Conservation (phyloP, 768 basidiomycete genomes). For the Crassisporium funariophilum region DNA sequence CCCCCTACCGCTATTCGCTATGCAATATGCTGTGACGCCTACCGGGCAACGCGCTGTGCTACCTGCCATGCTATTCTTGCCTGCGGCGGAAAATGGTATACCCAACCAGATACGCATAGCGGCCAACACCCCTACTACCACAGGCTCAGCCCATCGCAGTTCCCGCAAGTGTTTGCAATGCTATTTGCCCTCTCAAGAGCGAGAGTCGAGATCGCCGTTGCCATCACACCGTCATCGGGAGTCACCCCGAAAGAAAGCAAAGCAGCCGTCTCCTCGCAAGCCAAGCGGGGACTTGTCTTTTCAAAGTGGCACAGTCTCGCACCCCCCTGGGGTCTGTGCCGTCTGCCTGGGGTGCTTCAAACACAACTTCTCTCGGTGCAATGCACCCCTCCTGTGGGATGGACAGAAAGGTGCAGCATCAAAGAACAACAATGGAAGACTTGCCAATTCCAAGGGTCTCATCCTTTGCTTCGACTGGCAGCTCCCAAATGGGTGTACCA, state of each 20-base stretch:
- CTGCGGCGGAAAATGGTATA: too few species aligned
- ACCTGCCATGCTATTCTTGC: too few species aligned
- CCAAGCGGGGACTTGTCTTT: constrained; percentile 1
- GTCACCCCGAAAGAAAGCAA: too few species aligned
- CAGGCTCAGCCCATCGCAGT: too few species aligned
- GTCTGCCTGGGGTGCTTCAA: background rate
- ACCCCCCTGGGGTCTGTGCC: background rate
- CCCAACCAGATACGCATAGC: too few species aligned
- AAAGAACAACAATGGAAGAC: background rate
- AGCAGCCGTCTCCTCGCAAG: background rate
- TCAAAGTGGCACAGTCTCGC: background rate
- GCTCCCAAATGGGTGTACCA: background rate
- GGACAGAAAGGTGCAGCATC: background rate
- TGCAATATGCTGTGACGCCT: too few species aligned
- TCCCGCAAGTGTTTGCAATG: too few species aligned
- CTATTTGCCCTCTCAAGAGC: too few species aligned
- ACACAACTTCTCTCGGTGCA: background rate
- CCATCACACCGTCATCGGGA: background rate
- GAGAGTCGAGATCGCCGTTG: background rate
- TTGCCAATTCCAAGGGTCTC: background rate
- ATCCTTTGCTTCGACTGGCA: background rate
- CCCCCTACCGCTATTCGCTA: too few species aligned
- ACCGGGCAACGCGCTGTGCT: too few species aligned
- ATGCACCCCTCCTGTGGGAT: background rate
- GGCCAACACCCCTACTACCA: too few species aligned